Percentiles rank a stretch among this genome's conserved stretches.
phyloP scores from a whole-genome alignment of 805 yeast genomes.

The Myxozyma nipponensis region DNA sequence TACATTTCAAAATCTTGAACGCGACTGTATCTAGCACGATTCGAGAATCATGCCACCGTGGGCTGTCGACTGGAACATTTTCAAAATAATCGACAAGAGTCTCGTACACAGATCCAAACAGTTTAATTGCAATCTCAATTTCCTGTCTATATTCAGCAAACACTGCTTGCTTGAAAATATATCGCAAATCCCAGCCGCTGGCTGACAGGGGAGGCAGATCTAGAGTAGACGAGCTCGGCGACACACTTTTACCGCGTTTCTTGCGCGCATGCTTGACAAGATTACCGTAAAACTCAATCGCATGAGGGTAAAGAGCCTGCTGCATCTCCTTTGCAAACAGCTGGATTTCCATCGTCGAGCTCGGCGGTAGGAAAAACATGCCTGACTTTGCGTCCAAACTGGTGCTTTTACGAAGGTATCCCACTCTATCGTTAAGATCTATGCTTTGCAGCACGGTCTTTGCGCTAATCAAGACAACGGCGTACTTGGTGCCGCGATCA shows the following conservation, averaged over 20 bases:
- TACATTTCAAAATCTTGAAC: slow-evolving; percentile 55
- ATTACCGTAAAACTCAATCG: slow-evolving; percentile 45
- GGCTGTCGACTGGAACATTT: slow-evolving; percentile 27
- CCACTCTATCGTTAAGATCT: slow-evolving; percentile 39
- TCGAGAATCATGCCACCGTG: slow-evolving; percentile 47
- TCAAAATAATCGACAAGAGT: slow-evolving; percentile 44
- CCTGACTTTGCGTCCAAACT: slow-evolving; percentile 47
- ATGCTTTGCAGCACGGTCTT: slow-evolving; percentile 31
- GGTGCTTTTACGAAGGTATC: slow-evolving; percentile 41
- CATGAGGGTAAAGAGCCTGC: slow-evolving; percentile 41
- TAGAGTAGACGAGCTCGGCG: slow-evolving; percentile 4
- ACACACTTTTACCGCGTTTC: slow-evolving; percentile 36
- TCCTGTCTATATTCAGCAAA: slow-evolving; percentile 49
- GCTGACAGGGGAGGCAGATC: slow-evolving; percentile 30
- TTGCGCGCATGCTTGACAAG: slow-evolving; percentile 43
- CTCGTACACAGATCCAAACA: slow-evolving; percentile 54
- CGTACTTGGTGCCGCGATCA: slow-evolving; percentile 36
- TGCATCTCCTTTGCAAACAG: slow-evolving; percentile 41
- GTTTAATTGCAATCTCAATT: slow-evolving; percentile 48
- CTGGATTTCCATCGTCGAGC: slow-evolving; percentile 42
- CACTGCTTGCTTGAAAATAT: slow-evolving; percentile 49
- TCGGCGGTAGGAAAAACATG: slow-evolving; percentile 43
- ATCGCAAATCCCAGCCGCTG: slow-evolving; percentile 49
- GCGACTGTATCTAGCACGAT: slow-evolving; percentile 56
- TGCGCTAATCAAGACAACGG: slow-evolving; percentile 40